phyloP scores from a whole-genome alignment of 2,329 filamentous ascomycete species.

The Fusarium burgessii region DNA sequence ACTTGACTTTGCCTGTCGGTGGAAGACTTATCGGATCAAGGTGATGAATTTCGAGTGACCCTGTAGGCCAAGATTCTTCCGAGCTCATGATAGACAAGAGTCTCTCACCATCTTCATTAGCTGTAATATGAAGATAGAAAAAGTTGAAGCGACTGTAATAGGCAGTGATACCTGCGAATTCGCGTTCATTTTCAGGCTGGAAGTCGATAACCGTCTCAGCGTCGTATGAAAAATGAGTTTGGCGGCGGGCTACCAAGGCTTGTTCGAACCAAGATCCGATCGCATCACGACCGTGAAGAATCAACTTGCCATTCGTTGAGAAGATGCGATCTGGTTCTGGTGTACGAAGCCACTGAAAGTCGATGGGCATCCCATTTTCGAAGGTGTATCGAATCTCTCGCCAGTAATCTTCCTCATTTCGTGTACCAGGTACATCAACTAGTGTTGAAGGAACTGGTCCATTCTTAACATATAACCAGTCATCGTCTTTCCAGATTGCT shows the following conservation, averaged over 20 bases:
- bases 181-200: conserved; percentile 65
- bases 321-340: conserved; percentile 67
- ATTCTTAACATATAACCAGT: conserved; percentile 71
- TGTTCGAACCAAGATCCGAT: conserved; percentile 71
- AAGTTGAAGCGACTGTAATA: conserved; percentile 75
- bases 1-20: conserved; percentile 63
- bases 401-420: conserved; percentile 63
- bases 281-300: conserved; percentile 62
- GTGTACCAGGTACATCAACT: conserved; percentile 61
- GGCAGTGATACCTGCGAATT: conserved; percentile 70
- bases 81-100: conserved; percentile 69
- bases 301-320: conserved; percentile 54
- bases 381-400: conserved; percentile 61
- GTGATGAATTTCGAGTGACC: conserved; percentile 58
- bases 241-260: conserved; percentile 65
- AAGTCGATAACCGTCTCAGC: conserved; percentile 68
- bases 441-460: conserved; percentile 65
- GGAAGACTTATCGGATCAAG: conserved; percentile 61
- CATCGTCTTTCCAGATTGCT: conserved; percentile 65
- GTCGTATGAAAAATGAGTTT: conserved; percentile 71
- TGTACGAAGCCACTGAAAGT: conserved; percentile 69
- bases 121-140: conserved; percentile 71
- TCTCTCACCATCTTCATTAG: conserved; percentile 64
- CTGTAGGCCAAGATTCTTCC: conserved; percentile 66
- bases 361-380: conserved; percentile 57